Percentiles rank a stretch among this genome's conserved stretches.
These are phyloP conservation scores for Aspergillus calidoustus DNA, from an alignment of 2,329 filamentous ascomycete species.

Conservation along the genomic window DNA sequence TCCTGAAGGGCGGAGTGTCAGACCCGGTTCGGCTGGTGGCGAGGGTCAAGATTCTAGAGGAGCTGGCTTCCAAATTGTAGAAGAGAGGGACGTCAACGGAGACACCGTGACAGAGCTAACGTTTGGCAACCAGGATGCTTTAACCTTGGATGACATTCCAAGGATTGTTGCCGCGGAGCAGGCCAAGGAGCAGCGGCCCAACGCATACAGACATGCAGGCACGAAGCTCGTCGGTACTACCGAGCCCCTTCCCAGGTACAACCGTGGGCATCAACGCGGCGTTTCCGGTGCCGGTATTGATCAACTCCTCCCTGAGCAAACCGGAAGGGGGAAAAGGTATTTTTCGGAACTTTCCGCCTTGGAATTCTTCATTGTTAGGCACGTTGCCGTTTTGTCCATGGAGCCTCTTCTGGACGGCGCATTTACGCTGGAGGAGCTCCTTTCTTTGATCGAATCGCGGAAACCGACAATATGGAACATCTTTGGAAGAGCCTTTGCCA, in stretches of 20 bases:
- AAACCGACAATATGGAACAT: slow-evolving; percentile 98
- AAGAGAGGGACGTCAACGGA: slow-evolving; percentile 72
- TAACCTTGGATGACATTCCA: slow-evolving; percentile 95
- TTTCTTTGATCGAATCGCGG: slow-evolving; percentile 89
- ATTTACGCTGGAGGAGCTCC: slow-evolving; percentile 90
- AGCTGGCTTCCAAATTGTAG: slow-evolving; percentile 75
- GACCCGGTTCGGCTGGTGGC: slow-evolving; percentile 73
- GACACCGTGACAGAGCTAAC: slow-evolving; percentile 77
- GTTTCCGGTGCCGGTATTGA: slow-evolving; percentile 61
- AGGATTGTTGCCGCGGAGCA: slow-evolving; percentile 95
- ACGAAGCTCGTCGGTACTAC: slow-evolving; percentile 66
- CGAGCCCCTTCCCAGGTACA: slow-evolving; percentile 67
- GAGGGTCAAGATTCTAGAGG: slow-evolving; percentile 58
- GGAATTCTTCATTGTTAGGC: slow-evolving; percentile 96
- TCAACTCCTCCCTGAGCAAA: slow-evolving; percentile 55
- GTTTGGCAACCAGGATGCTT: slow-evolving; percentile 86
- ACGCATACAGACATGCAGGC: slow-evolving; percentile 75
- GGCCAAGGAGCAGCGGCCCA: slow-evolving; percentile 84
- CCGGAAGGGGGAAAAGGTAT: slow-evolving; percentile 73
- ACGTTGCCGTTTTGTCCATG: slow-evolving; percentile 93
- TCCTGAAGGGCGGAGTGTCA: slow-evolving; percentile 69
- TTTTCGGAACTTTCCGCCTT: slow-evolving; percentile 95
- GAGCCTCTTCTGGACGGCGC: slow-evolving; percentile 87
- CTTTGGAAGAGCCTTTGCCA: slow-evolving; percentile 94
- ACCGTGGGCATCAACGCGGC: slow-evolving; percentile 71